Evolutionary conservation across 2,329 filamentous ascomycete genomes (phyloP), one percentile per base, ranked within the genome.

Genomic region (Elsinoe arachidis): DNA sequence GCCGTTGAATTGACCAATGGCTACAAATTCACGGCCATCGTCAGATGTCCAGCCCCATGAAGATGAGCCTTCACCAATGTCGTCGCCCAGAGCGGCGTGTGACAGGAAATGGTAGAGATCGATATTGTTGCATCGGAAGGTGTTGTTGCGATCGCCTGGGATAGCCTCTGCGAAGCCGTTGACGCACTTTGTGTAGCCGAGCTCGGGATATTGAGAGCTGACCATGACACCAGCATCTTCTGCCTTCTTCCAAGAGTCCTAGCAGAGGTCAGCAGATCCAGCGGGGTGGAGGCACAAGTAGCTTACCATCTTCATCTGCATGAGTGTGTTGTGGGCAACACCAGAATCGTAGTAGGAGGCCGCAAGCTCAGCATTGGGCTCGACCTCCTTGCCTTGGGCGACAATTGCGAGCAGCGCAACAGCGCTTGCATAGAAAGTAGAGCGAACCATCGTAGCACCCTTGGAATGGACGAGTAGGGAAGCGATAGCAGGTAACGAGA

Each of bases 61-160:
- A 1, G 70, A 73, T n/a, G 72, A 74, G 5, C 74, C 74, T 47
- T 74, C 70, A 35, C 72, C 73, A 19, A 62, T 66, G 26, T 63
- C 67, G 61, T 76, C 78, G 5, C 80, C 80, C 1, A 83, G 73
- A 23, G 75, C 74, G 3, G 74, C 72, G 62, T 83, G 80, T 35
- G 73, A 74, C 44, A 79, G 67, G 68, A 83, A 83, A 62, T 80
- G 76, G 63, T 80, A 77, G 2, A 81, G 72, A 61, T 83, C 80
- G 10, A 80, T 47, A 58, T 77, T 76, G 57, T 69, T 73, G 66
- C 77, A 79, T 26, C 35, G 35, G 35, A 38, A 38, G 35, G 35
- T 38, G 44, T 23, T 14, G 15, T 37, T 35, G 7, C 44, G 44
- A 21, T 47, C 44, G 17, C 41, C 41, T 15, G 41, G 41, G 19